Evolutionary conservation across 805 yeast genomes (phyloP).

Genomic region (Ogataea siamensis): DNA sequence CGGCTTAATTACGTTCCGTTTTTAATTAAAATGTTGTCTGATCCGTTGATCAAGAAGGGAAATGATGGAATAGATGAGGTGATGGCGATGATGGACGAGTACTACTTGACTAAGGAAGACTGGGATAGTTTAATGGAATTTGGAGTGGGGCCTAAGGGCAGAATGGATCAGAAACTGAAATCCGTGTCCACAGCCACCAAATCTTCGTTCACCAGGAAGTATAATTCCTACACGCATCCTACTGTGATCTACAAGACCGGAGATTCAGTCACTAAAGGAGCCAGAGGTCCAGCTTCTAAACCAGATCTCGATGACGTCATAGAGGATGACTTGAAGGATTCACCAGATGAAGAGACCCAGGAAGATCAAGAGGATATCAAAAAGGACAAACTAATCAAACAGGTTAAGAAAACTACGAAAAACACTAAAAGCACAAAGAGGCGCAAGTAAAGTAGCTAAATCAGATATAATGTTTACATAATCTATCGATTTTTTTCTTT

Average conservation of each 20-base stretch:
- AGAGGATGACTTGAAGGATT: constrained; percentile 46
- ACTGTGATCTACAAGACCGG: constrained; percentile 79
- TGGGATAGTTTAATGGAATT: constrained; percentile 88
- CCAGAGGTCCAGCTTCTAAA: constrained; percentile 25
- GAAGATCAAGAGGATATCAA: constrained; percentile 47
- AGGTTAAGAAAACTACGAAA: constrained; percentile 30
- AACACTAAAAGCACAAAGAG: constrained; percentile 10
- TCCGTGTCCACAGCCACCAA: constrained; percentile 75
- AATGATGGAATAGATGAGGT: constrained; percentile 64
- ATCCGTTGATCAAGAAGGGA: constrained; percentile 56
- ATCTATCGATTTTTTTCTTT: not conserved
- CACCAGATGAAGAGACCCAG: constrained; percentile 41
- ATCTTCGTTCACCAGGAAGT: constrained; percentile 80
- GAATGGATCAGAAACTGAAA: constrained; percentile 47
- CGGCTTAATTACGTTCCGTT: constrained; percentile 75
- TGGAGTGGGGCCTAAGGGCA: constrained; percentile 57
- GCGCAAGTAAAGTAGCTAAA: constrained; percentile 5
- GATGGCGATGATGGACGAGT: constrained; percentile 75
- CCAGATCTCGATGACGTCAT: constrained; percentile 76
- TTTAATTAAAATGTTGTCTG: constrained; percentile 51
- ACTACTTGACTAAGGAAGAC: constrained; percentile 85
- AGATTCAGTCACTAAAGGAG: constrained; percentile 46
- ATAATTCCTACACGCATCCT: constrained; percentile 78
- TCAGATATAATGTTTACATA: constrained; percentile 2
- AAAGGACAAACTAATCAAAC: constrained; percentile 64